phyloP scores from a whole-genome alignment of 2,329 filamentous ascomycete genomes.

The Hypoxylon sp. region DNA sequence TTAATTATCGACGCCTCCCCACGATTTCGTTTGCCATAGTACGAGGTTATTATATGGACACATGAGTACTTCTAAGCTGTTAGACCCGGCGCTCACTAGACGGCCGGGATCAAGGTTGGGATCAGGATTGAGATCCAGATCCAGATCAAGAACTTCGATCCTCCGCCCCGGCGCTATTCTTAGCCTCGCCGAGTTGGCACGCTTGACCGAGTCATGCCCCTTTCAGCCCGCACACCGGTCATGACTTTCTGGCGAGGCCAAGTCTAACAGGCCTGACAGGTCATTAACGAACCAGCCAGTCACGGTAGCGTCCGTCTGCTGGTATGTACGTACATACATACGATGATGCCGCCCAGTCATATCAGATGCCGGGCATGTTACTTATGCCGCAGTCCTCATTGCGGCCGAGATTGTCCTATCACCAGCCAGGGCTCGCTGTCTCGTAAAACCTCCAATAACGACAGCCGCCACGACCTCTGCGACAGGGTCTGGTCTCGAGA shows the following conservation, averaged over 20 bases:
- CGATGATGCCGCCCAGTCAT: neutral
- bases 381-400: neutral
- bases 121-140: neutral
- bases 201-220: neutral
- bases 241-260: neutral
- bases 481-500: no score
- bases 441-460: neutral
- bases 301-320: neutral
- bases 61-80: neutral
- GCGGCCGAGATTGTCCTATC: no score
- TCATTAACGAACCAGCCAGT: neutral
- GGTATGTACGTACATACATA: no score
- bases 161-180: neutral
- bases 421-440: neutral
- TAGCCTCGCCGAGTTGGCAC: neutral
- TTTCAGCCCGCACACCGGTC: neutral
- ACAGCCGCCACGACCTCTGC: neutral
- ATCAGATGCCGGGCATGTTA: neutral
- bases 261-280: neutral
- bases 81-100: neutral
- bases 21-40: neutral
- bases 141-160: neutral
- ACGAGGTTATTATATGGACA: neutral
- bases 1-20: neutral
- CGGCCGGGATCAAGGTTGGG: neutral